A percentile compares a stretch with the other conserved stretches of the same genome.
These are phyloP conservation scores for Wickerhamiella domercqiae DNA, from an alignment of 805 yeast genomes.

Conservation along the genomic window DNA sequence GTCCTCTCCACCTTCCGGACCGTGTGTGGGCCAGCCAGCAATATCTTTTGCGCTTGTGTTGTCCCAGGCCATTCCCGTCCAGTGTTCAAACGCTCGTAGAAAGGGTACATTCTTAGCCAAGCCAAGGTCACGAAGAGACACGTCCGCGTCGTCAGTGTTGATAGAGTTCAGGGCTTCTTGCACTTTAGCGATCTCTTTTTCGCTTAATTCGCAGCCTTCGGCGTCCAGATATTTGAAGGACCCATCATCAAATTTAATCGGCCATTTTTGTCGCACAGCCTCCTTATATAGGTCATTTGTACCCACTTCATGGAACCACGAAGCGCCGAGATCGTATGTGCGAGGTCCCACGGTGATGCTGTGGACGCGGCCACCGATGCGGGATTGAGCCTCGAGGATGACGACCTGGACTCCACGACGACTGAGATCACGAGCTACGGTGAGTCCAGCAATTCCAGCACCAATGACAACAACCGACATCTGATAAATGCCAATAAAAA, in stretches of 20 bases:
- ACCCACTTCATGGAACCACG: constrained; percentile 79
- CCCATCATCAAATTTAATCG: constrained; percentile 35
- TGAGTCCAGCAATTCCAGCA: constrained; percentile 64
- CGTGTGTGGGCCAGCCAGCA: background rate
- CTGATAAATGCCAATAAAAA: too few relatives aligned
- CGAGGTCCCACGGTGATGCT: constrained; percentile 26
- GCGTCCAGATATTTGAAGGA: constrained; percentile 21
- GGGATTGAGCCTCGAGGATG: constrained; percentile 48
- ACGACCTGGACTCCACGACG: constrained; percentile 32
- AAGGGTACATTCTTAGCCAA: background rate
- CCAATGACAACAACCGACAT: constrained; percentile 46
- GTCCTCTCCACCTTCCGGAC: background rate
- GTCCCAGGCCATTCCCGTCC: constrained; percentile 67
- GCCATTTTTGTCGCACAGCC: constrained; percentile 21
- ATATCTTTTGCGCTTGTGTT: constrained; percentile 52
- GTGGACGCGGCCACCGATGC: constrained; percentile 52
- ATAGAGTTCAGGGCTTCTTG: background rate
- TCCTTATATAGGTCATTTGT: constrained; percentile 43
- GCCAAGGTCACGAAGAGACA: background rate
- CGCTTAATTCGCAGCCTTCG: constrained; percentile 18
- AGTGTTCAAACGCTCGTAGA: constrained; percentile 37
- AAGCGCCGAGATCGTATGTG: constrained; percentile 65
- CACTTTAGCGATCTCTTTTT: background rate
- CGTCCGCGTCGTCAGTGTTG: background rate
- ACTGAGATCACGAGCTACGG: constrained; percentile 45